Base-by-base conservation (phyloP, 2,329 filamentous ascomycete species). In the Penicillium sp. region DNA sequence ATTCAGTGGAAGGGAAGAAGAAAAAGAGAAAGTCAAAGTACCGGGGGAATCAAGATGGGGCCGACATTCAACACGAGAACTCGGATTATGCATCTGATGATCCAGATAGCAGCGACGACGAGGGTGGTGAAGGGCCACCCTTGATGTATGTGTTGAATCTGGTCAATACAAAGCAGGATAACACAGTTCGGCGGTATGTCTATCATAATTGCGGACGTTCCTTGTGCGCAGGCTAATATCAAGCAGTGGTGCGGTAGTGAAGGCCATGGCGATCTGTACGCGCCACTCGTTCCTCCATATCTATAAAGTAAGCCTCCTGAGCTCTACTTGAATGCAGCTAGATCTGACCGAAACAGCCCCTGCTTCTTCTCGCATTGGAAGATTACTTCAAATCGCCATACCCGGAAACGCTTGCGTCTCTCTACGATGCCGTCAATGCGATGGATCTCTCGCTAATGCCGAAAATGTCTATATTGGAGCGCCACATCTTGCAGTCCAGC, bases 231-330 rank as follows among this genome's bases (percentile, higher is more conserved):
- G 31, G 27, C 53, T 62, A 49, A 65, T 64, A 59, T 40, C 40
- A 42, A 31, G 38, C 57, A 87, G 94, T 82, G 94, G 94, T 55
- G 94, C 94, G 18, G 83, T 97, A 47, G 93, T 97, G 55, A 97
- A 97, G 72, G 91, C 94, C 40, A 99, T 99, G 94, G 94, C 94
- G 29, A 97, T 99, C 64, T 99, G 94, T 79, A 99, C 94, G 7
- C 83, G 94, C 42, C 94, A 99, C 79, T 92, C 94, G 3, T 99
- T 99, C 75, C 78, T 99, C 63, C 94, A 99, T 75, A 99, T 99
- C 60, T 99, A 99, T 79, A 99, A 99, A 83, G 90, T 89, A 72
- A 62, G 79, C 16, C n/a, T 22, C 13, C 16, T 4, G 14, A 7
- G 18, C 18, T 9, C 55, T 24, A 5, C 49, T 29, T 4, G 7